These are phyloP conservation scores for Nemania bipapillata DNA, from an alignment of 2,329 filamentous ascomycete species.

Conservation along the genomic window DNA sequence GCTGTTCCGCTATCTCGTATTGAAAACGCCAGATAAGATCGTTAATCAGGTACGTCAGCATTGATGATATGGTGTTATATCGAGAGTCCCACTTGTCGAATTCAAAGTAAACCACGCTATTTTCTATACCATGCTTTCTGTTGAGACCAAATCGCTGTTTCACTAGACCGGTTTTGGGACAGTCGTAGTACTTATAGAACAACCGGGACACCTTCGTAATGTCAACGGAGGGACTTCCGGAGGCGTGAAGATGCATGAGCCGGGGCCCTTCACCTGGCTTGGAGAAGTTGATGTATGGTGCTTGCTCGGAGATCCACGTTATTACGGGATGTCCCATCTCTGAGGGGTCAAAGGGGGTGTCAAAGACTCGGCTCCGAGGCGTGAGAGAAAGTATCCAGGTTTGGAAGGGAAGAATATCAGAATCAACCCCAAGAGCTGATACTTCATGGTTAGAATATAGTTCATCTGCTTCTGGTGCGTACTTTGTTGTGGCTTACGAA, in stretches of 20 bases:
- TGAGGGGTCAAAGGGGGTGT: background rate
- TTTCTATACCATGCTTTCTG: too few relatives aligned
- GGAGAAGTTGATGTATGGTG: background rate
- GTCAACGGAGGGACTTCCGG: background rate
- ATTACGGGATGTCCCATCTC: background rate
- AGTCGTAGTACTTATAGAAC: background rate
- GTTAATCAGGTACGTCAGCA: background rate
- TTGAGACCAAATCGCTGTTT: too few relatives aligned
- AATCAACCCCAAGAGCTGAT: background rate
- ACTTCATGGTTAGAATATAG: background rate
- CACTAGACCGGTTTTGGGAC: background rate
- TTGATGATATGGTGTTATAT: background rate
- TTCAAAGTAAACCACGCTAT: background rate
- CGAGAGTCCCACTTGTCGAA: background rate
- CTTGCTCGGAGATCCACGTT: background rate
- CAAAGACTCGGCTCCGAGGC: background rate
- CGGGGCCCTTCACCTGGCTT: background rate
- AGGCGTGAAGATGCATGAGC: background rate
- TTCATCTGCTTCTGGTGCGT: background rate
- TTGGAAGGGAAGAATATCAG: background rate
- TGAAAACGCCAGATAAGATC: conserved; percentile 1
- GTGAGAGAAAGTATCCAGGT: background rate
- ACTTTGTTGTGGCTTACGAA: background rate
- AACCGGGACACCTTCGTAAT: background rate
- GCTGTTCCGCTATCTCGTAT: background rate